Conservation (phyloP, 169 alveolate species). For the Plasmodium malariae region DNA sequence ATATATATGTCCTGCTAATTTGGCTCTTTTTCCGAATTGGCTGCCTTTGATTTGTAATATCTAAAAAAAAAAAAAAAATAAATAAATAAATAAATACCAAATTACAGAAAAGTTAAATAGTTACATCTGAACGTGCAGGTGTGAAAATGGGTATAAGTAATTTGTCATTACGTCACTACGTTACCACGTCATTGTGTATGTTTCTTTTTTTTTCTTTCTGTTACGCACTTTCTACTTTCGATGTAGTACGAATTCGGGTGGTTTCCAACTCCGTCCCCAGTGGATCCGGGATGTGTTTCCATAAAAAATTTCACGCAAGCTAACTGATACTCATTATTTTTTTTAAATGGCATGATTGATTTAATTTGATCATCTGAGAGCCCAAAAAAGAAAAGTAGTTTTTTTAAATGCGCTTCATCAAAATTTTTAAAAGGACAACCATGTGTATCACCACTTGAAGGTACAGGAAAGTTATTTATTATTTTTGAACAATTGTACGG, state of each 20-base stretch:
- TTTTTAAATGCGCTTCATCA: slow-evolving; percentile 71
- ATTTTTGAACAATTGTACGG: slow-evolving; percentile 94
- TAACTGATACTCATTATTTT: slow-evolving; percentile 88
- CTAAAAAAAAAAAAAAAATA: slow-evolving; percentile 4
- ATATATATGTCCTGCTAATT: background rate
- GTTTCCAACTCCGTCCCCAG: slow-evolving; percentile 93
- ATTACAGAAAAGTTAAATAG: no score
- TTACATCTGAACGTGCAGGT: background rate
- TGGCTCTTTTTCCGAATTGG: slow-evolving; percentile 20
- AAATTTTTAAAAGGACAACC: slow-evolving; percentile 95
- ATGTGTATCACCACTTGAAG: slow-evolving; percentile 92
- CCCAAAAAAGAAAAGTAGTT: slow-evolving; percentile 70
- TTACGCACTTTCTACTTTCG: slow-evolving; percentile 80
- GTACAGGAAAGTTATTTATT: slow-evolving; percentile 88
- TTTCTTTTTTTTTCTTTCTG: background rate
- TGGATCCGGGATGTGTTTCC: slow-evolving; percentile 89
- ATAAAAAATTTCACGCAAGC: slow-evolving; percentile 90
- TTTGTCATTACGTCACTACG: no score
- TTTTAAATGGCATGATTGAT: slow-evolving; percentile 83
- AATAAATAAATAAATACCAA: background rate
- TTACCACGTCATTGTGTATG: background rate
- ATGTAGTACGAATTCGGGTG: slow-evolving; percentile 91
- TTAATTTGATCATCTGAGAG: slow-evolving; percentile 80
- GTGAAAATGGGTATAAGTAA: background rate
- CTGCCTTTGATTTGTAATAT: slow-evolving; percentile 55